Base-by-base conservation (phyloP, 1,284 basidiomycete genomes). In the Takashimella tepidaria region DNA sequence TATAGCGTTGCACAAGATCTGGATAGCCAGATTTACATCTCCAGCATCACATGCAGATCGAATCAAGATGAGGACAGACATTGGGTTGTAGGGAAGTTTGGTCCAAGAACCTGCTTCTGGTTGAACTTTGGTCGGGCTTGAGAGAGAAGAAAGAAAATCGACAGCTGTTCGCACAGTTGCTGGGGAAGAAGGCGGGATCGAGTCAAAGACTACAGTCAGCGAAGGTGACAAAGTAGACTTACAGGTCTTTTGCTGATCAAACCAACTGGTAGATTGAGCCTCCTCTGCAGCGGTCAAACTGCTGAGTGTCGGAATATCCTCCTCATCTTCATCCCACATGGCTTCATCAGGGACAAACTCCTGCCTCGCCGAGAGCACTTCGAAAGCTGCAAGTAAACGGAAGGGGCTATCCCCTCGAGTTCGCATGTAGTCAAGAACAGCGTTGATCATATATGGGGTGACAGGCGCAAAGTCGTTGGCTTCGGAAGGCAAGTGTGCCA, bases 271-370 rank as follows among this genome's bases (percentile, higher is more conserved):
- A 8, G 8, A 16, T 37, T 37, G 31, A 8, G 31, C 37, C 5
- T 50, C 51, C n/a, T 46, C 51, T 4, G 45, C 26, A 5, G 46
- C 46, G 4, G 42, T 49, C 20, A 27, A 16, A 5, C 22, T 19
- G 24, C 41, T 40, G 3, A 50, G 46, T 1, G 50, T 41, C 3
- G 54, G 50, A 12, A 26, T 48, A 49, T 53, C 56, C 11, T 60
- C 58, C 1, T 54, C 59, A 10, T 57, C 59, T 23, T 54, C 52
- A 4, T 57, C 56, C 13, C 49, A 40, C 4, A 41, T 31, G 12
- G 24, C 31, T n/a, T 50, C 50, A 22, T 49, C 47, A 21, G 26
- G 31, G 19, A 41, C 20, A n/a, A n/a, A n/a, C 42, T 47, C 27
- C 19, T 21, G 19, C 37, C 4, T 45, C 27, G 21, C 41, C 20